These are phyloP conservation scores for Xanthoceras sorbifolium DNA, from an alignment of 345 rosid genomes.

Conservation along the genomic window DNA sequence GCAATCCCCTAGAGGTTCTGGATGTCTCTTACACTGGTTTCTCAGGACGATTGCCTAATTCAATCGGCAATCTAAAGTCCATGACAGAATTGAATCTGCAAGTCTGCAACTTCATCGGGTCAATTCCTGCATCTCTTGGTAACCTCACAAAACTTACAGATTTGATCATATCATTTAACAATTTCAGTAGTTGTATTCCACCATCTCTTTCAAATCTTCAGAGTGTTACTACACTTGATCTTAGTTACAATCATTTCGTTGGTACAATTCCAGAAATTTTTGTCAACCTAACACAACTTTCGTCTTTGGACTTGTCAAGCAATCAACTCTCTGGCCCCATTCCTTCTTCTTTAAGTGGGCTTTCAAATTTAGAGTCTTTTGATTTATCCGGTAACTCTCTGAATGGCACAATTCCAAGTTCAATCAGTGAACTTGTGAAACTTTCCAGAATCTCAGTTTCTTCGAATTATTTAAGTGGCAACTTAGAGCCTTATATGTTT, in stretches of 20 bases:
- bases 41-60: background rate
- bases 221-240: background rate
- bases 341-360: background rate
- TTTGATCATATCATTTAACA: background rate
- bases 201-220: constrained; percentile 4
- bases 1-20: background rate
- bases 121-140: constrained; percentile 3
- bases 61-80: background rate
- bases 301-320: background rate
- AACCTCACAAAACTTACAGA: background rate
- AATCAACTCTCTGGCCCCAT: background rate
- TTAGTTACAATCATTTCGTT: background rate
- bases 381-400: no score
- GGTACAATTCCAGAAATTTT: constrained; percentile 26
- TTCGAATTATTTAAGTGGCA: no score
- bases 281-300: constrained; percentile 1
- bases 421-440: background rate
- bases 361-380: no score
- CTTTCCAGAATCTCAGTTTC: background rate
- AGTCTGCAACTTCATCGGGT: background rate
- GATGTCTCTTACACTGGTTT: background rate
- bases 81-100: background rate
- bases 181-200: constrained; percentile 26
- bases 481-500: constrained; percentile 17
- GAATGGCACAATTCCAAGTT: no score